Evolutionary conservation across 2,329 filamentous ascomycete genomes (phyloP), one percentile per base, ranked within the genome.

Genomic region (Ophiocordyceps sinensis): DNA sequence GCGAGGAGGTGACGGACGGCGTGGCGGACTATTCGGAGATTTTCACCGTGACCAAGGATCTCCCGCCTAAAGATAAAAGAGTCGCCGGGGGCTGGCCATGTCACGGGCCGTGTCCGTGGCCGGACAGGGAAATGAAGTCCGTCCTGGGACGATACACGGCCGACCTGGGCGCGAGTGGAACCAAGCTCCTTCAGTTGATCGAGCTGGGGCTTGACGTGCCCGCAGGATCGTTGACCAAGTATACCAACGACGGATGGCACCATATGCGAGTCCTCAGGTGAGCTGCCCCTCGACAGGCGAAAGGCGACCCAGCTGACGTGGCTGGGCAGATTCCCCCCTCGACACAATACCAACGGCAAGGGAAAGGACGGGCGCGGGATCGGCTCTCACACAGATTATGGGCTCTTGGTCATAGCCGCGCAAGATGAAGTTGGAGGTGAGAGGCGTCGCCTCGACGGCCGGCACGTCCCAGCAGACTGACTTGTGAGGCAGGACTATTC

Each of bases 11-110:
- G 3, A 68, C 65, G 3, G 58, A 66, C 41, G 66, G 66, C 30
- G 59, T 71, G 23, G 65, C 65, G 14, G 68, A 72, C 48, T 71
- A 70, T 47, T 68, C 64, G 1, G 68, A 71, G 50, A 69, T 71
- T 28, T 71, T 70, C 44, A 72, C 68, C 2, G 63, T 71, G 15
- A 70, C 64, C 12, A 71, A 70, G 43, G 67, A 71, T 38, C 51
- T 71, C 7, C 49, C 51, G 4, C 44, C 51, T 2, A 44, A 53
- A 5, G 65, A 71, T 38, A 46, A 51, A 1, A 56, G 66, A 2
- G 66, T 69, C 4, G 49, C 49, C 17, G 52, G 51, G 4, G 56
- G 58, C 26, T 70, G 68, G 66, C 68, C 67, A 0, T 70, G 65
- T 46, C 68, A 71, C 44, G 68, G 68, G 0, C 62, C 63, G 3